Evolutionary conservation across 2,329 filamentous ascomycete genomes (phyloP), one percentile per base, ranked within the genome.

Genomic region (Leptographium flavum): DNA sequence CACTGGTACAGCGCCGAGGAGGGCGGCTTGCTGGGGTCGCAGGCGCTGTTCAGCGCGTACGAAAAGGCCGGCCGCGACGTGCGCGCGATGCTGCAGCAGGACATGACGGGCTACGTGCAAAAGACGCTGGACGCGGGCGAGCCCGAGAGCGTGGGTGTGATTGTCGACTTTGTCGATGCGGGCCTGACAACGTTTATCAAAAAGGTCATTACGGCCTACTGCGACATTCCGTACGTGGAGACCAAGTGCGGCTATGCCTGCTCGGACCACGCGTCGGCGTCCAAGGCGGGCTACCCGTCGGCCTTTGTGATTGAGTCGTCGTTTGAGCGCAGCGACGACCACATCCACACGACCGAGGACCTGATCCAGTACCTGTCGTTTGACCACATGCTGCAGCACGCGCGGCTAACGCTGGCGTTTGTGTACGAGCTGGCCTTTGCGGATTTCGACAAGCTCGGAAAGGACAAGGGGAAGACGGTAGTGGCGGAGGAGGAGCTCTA

Each of bases 31-130:
- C 73, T 94, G 4, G 87, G 87, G 48, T 90, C 83, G 56, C 87
- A 94, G 61, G 88, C 84, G 45, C 84, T 96, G 60, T 96, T 95
- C 69, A 72, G 75, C 42, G 67, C 75, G 8, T 96, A 96, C 58
- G 80, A 84, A 63, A 77, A 80, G 59, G 64, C 74, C 21, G 72
- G 74, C 28, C 75, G 81, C 23, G 79, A 90, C 52, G 73, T 96
- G 61, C 93, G 90, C 66, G 90, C 90, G 30, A 96, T 96, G 92
- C 75, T 96, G 45, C 90, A 96, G 67, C 90, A 96, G 64, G 90
- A 96, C 63, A 96, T 96, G 90, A 94, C 87, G 2, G 90, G 90
- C 17, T 95, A 83, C 60, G 74, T 87, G 5, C 78, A 88, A 60
- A 81, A 80, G 56, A 94, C 87, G 0, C 66, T 92, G 19, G 83